Base-by-base conservation (phyloP, 2,329 filamentous ascomycete genomes). In the Mycocentrospora acerina region DNA sequence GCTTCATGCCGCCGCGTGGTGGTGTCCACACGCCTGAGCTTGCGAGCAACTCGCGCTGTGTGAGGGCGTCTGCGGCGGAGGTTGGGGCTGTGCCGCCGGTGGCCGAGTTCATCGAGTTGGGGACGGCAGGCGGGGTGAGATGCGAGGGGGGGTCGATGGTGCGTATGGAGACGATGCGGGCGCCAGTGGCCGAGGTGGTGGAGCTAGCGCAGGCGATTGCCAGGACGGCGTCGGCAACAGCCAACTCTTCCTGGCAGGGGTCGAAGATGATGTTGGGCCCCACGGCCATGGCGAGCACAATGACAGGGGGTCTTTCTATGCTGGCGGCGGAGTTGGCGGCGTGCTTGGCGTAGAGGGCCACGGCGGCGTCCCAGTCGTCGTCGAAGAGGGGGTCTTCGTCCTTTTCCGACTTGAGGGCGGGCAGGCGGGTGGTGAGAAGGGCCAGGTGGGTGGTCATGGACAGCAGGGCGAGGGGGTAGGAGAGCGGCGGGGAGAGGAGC, bases 351-450 rank as follows among this genome's bases (percentile, higher is more conserved):
- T 94, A 98, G 19, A 98, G 73, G 40, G 82, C 83, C 13, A 81
- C 77, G 1, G 90, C 83, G 12, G 86, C 86, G 49, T 86, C 88
- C 93, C 93, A 98, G 72, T 98, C 93, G 70, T 98, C 93, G 71
- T 96, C 86, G 70, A 98, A 98, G 63, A 96, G 83, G 10, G 93
- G 93, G 57, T 98, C 93, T 71, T 98, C 93, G 70, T 97, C 91
- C 41, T 81, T 81, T 67, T 95, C 87, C 2, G 90, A 96, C 64
- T 88, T 88, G 35, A 96, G 76, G 17, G 83, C 80, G 7, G 93
- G 93, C 3, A 97, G 77, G 48, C 86, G 83, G 6, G 93, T 91
- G 19, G 88, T 84, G 46, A 96, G 82, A 31, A 98, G 85, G 3
- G 93, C 93, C 44, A 98, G 84, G 66, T 98, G 90, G 32, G 88